phyloP scores from a whole-genome alignment of 192 early-diverging fungal species.

The Coemansia aciculifera region DNA sequence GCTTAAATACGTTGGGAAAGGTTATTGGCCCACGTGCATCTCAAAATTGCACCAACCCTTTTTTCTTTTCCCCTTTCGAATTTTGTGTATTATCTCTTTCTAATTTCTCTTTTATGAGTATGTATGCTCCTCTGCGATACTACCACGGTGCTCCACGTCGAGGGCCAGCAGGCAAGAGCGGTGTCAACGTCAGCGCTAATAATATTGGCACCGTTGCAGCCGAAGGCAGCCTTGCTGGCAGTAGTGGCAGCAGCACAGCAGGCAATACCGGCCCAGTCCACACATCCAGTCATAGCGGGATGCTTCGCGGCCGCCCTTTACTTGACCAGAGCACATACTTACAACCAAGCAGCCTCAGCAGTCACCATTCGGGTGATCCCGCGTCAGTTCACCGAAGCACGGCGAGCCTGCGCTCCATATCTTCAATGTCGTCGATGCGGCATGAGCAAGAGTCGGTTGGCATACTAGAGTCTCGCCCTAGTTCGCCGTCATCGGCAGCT shows the following conservation, averaged over 20 bases:
- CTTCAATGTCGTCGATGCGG: conserved; percentile 21
- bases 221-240: neutral
- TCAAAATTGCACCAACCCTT: neutral
- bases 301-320: conserved; percentile 12
- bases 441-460: conserved; percentile 25
- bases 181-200: neutral
- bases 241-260: conserved; percentile 2
- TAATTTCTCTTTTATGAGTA: neutral
- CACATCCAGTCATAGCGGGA: conserved; percentile 17
- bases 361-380: neutral
- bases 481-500: conserved; percentile 28
- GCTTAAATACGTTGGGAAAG: neutral
- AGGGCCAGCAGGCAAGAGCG: neutral
- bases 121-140: conserved; percentile 18
- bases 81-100: neutral
- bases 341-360: conserved; percentile 1
- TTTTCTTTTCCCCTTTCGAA: neutral
- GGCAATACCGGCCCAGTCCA: conserved; percentile 1
- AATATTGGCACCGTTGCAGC: neutral
- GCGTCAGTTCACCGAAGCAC: conserved; percentile 2
- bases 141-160: conserved; percentile 10
- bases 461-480: conserved; percentile 23
- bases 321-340: conserved; percentile 8
- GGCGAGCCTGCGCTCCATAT: conserved; percentile 15
- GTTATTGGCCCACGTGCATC: neutral